Evolutionary conservation across 768 basidiomycete species (phyloP).

Genomic region (Trametes elegans): DNA sequence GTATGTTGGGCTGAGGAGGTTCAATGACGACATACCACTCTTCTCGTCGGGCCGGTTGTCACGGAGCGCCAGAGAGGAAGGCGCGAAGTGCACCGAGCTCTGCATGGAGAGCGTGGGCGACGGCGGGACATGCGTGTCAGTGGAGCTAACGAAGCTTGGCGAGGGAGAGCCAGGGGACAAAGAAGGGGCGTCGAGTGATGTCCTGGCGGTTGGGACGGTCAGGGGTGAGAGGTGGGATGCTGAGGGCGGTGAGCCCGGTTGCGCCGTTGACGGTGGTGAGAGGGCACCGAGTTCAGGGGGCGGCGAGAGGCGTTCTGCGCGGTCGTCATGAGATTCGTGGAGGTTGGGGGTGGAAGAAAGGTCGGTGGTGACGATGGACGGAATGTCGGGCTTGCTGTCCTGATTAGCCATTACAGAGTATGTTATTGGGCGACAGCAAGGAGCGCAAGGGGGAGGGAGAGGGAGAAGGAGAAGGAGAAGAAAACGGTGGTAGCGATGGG

Average conservation of each 20-base stretch:
- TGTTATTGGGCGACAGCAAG: not conserved
- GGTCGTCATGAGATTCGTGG: conserved; percentile 5
- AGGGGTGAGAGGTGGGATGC: conserved; percentile 12
- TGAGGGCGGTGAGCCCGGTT: not conserved
- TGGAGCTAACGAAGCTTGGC: conserved; percentile 36
- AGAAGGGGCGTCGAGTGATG: conserved; percentile 23
- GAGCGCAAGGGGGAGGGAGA: not conserved
- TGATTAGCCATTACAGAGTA: conserved; percentile 1
- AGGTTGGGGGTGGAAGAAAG: conserved; percentile 23
- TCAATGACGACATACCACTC: conserved; percentile 50
- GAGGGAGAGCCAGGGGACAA: conserved; percentile 27
- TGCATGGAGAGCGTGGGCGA: conserved; percentile 71
- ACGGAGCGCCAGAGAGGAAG: conserved; percentile 54
- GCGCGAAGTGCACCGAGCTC: conserved; percentile 53
- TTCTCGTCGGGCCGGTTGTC: conserved; percentile 65
- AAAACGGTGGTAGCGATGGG: not conserved
- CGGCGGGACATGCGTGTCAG: conserved; percentile 51
- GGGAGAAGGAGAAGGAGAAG: not conserved
- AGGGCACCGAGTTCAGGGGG: not conserved
- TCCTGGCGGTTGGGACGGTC: conserved; percentile 15
- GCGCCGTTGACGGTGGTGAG: not conserved
- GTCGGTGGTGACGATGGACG: conserved; percentile 25
- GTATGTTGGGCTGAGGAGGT: conserved; percentile 44
- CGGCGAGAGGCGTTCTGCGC: conserved; percentile 2
- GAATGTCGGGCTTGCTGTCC: conserved; percentile 18